These are phyloP conservation scores for Pseudonitzschia pungens DNA, from an alignment of 108 stramenopile species.

Conservation along the genomic window DNA sequence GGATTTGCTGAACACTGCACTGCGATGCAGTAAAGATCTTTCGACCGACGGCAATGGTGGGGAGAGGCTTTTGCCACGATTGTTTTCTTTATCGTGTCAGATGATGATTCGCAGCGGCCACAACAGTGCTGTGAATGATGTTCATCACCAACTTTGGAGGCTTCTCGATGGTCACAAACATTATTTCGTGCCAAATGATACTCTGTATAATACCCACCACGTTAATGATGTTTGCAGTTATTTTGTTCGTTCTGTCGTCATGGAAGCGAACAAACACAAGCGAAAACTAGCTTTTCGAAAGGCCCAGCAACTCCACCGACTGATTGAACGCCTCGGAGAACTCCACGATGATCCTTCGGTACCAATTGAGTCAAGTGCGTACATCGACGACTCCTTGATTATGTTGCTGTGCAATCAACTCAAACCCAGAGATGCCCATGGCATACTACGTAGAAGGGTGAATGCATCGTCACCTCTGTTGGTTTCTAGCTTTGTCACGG, in stretches of 20 bases:
- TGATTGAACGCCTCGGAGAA: constrained; percentile 20
- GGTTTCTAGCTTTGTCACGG: constrained; percentile 23
- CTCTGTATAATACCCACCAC: constrained; percentile 32
- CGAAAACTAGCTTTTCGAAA: constrained; percentile 1
- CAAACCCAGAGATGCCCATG: constrained; percentile 26
- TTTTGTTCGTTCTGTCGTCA: constrained; percentile 11
- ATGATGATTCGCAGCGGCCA: constrained; percentile 23
- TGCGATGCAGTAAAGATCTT: background rate
- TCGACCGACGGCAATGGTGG: constrained; percentile 11
- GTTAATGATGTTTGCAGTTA: constrained; percentile 35
- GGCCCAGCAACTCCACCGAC: constrained; percentile 11
- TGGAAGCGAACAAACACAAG: constrained; percentile 15
- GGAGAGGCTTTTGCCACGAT: constrained; percentile 26
- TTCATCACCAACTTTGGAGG: constrained; percentile 27
- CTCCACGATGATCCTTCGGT: constrained; percentile 26
- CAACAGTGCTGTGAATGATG: constrained; percentile 16
- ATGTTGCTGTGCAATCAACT: constrained; percentile 28
- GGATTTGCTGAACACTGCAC: constrained; percentile 26
- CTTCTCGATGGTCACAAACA: constrained; percentile 23
- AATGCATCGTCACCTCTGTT: constrained; percentile 5
- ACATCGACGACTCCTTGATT: constrained; percentile 26
- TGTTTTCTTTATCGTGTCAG: constrained; percentile 37
- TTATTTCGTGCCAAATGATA: constrained; percentile 23
- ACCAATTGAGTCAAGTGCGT: constrained; percentile 21
- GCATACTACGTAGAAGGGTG: constrained; percentile 16